Evolutionary conservation across 768 basidiomycete species (phyloP).

Genomic region (Pleurotus sapidus): DNA sequence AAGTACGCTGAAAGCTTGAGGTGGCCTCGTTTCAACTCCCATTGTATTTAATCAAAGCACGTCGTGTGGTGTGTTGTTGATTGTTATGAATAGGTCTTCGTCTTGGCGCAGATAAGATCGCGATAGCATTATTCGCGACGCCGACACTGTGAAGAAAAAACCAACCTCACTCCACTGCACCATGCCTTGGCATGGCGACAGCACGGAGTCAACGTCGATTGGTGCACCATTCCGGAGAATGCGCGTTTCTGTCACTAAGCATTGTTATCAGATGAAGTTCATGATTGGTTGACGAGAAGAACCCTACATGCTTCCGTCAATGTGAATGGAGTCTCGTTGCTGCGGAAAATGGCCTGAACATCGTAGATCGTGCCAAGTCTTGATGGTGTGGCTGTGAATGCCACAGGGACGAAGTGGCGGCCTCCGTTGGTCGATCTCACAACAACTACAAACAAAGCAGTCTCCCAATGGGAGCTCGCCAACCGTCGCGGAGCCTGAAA

Average conservation of each 20-base stretch:
- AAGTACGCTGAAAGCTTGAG: background rate
- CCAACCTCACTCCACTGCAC: conserved; percentile 1
- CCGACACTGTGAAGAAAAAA: background rate
- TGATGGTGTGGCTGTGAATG: background rate
- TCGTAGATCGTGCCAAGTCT: conserved; percentile 4
- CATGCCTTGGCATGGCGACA: conserved; percentile 8
- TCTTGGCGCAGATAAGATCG: conserved; percentile 6
- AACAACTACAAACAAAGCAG: too few relatives aligned
- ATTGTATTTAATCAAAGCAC: conserved; percentile 10
- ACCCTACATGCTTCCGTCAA: conserved; percentile 3
- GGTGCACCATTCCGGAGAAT: background rate
- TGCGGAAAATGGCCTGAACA: conserved; percentile 1
- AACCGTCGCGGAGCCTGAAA: too few relatives aligned
- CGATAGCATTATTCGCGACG: background rate
- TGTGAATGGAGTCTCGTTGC: conserved; percentile 4
- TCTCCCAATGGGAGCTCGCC: too few relatives aligned
- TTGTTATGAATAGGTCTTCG: background rate
- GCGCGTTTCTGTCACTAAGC: conserved; percentile 4
- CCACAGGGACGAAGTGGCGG: too few relatives aligned
- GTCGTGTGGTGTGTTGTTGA: too few relatives aligned
- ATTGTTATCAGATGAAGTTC: background rate
- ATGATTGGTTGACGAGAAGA: conserved; percentile 4
- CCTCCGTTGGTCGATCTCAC: too few relatives aligned
- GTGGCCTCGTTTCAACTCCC: background rate
- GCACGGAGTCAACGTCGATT: background rate